Base-by-base conservation (phyloP, 441 rosid species). In the Eugenia klotzschiana region DNA sequence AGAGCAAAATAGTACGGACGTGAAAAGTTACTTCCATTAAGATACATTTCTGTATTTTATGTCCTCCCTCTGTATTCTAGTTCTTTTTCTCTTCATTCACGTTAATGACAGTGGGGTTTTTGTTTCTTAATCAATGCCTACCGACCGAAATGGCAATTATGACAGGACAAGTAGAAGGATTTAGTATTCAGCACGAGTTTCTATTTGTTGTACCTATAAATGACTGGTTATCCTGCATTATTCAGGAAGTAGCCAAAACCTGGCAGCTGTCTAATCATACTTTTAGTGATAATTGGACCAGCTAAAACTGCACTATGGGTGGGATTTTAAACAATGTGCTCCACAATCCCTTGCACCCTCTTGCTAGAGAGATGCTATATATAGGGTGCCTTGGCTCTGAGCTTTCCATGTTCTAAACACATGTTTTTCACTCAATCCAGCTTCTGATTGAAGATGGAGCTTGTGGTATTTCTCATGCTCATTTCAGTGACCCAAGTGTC, bases 401-500 rank as follows among this genome's bases (percentile, higher is more conserved):
- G 15, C 25, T 69, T 69, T 69, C 77, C 46, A 37, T 33, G 46
- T 69, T 69, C 46, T 37, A 10, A 69, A 55, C 40, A 37, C 5
- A n/a, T 58, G 54, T 23, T 33, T 57, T 26, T 74, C 43, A 12
- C 29, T 80, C 23, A 58, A 53, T 37, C 56, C 51, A 81, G 7
- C 69, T 69, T 69, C 41, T 74, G 57, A 82, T 40, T 27, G 12
- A 84, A 51, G 72, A 88, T 87, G 84, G 81, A 85, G 85, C 33
- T 83, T 69, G 73, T 86, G 49, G 8, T 88, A 23, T 74, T 80
- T 64, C 72, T 84, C 69, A 29, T 84, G 54, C 26, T 88, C 81
- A 58, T 72, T 64, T 89, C 87, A 56, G 80, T 82, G 56, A 54
- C 89, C 85, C 87, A 56, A 37, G 88, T 84, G 50, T 84, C 91